Conservation (phyloP, 176 grass and related monocot species). For the Bothriochloa decipiens region DNA sequence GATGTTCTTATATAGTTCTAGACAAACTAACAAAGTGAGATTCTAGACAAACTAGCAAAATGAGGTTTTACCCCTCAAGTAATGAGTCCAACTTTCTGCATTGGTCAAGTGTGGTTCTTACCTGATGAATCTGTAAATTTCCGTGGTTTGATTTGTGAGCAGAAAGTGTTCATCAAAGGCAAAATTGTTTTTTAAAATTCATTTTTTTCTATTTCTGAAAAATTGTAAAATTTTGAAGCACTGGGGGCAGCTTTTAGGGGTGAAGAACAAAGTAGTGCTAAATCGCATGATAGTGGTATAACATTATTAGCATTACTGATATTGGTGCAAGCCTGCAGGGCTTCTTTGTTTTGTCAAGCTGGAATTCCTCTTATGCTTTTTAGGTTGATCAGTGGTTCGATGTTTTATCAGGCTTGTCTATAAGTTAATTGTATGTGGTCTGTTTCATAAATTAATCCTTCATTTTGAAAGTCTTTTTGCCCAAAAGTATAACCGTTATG, state of each 20-base stretch:
- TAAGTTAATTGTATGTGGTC: too few relatives aligned
- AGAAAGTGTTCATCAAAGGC: not conserved
- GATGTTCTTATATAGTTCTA: too few relatives aligned
- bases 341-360: not conserved
- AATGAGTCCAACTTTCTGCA: too few relatives aligned
- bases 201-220: not conserved
- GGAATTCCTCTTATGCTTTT: not conserved
- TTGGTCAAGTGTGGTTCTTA: too few relatives aligned
- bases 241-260: not conserved
- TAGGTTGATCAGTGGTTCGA: not conserved
- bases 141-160: too few relatives aligned
- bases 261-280: not conserved
- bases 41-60: rapidly evolving
- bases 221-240: not conserved
- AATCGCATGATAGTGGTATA: not conserved
- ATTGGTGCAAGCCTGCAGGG: not conserved
- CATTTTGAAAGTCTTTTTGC: not conserved
- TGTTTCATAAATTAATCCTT: not conserved
- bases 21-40: too few relatives aligned
- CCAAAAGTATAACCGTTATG: not conserved
- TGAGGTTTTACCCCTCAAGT: too few relatives aligned
- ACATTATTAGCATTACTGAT: not conserved
- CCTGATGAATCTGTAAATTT: constrained; percentile 27
- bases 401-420: not conserved
- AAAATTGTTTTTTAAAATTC: not conserved